Evolutionary conservation across 495 filamentous ascomycete genomes (phyloP).

Genomic region (Chaetomium fimeti): DNA sequence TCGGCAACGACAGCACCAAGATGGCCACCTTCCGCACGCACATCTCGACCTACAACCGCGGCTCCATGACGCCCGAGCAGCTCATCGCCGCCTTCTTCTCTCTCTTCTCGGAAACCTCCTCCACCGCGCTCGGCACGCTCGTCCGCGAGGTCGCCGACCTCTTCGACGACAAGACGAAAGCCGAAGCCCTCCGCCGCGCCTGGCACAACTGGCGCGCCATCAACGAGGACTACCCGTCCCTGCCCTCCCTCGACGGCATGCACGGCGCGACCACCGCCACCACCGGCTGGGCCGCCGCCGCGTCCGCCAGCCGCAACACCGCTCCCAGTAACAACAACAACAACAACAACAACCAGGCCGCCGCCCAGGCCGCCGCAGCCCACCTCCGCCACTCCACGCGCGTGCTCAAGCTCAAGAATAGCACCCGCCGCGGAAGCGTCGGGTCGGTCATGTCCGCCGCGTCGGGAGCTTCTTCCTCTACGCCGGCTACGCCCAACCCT

Average conservation of each 20-base stretch:
- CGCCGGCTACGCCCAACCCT: slow-evolving; percentile 42
- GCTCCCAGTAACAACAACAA: too few relatives aligned
- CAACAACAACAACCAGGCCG: slow-evolving; percentile 7
- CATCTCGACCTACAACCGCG: slow-evolving; percentile 72
- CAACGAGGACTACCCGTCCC: slow-evolving; percentile 92
- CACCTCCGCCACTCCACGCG: slow-evolving; percentile 42
- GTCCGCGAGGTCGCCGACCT: slow-evolving; percentile 91
- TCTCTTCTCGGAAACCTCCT: slow-evolving; percentile 73
- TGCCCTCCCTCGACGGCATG: slow-evolving; percentile 69
- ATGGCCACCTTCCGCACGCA: slow-evolving; percentile 70
- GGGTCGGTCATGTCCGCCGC: slow-evolving; percentile 45
- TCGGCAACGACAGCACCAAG: slow-evolving; percentile 70
- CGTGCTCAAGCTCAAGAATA: slow-evolving; percentile 51
- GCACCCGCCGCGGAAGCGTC: slow-evolving; percentile 40
- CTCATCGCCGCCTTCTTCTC: slow-evolving; percentile 79
- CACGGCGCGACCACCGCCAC: slow-evolving; percentile 47
- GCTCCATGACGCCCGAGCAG: slow-evolving; percentile 63
- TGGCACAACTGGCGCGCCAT: slow-evolving; percentile 95
- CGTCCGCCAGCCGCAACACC: slow-evolving; percentile 35
- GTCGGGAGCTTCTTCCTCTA: slow-evolving; percentile 40
- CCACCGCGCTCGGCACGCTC: slow-evolving; percentile 78
- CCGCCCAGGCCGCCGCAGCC: slow-evolving; percentile 35
- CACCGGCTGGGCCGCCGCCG: slow-evolving; percentile 53
- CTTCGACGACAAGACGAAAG: slow-evolving; percentile 78
- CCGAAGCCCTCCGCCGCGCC: slow-evolving; percentile 66